Evolutionary conservation across 2,329 filamentous ascomycete species (phyloP), one percentile per base, ranked within the genome.

Genomic region (Ophiocordyceps australis): DNA sequence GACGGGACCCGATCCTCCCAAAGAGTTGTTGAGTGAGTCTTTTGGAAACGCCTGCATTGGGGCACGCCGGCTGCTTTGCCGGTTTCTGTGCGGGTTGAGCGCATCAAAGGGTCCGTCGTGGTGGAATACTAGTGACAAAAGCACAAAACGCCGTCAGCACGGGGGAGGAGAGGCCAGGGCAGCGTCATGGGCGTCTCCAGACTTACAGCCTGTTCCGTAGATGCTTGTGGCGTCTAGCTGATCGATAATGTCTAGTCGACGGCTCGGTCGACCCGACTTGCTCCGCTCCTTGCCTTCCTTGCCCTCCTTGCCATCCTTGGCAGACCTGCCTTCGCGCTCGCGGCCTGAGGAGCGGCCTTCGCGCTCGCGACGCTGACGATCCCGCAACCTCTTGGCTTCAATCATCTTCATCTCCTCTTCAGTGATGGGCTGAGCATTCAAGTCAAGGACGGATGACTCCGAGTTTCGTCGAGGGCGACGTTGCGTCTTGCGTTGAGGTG

Each of bases 31-130:
- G 32, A 79, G 66, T 2, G 83, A 94, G 40, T 79, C 82, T 41
- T 81, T 80, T 14, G 89, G 82, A 51, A 95, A 98, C 3, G 89
- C 89, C 47, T 92, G 75, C 82, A 98, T 94, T 1, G 89, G 89
- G 6, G 89, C 83, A 28, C 78, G 73, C 32, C 74, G 71, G 41
- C 76, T 74, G 39, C 74, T 80, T 43, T 79, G 78, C 30, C 80
- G 74, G 50, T 95, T 98, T 35, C 89, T 80, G 47, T 92, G 79
- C 5, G 89, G 83, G 49, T 93, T 92, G 47, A 89, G 80, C 13
- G 89, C 89, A 50, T 98, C 89, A 41, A 94, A 98, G 5, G 89
- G 89, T 1, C 89, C 89, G 42, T 95, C 89, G 44, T 98, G 89
- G 42, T 98, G 89, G 53, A 95, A 93, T 38, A 93, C 83, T 92